phyloP scores from a whole-genome alignment of 495 filamentous ascomycete genomes.

The Hypoxylon subgilvum region DNA sequence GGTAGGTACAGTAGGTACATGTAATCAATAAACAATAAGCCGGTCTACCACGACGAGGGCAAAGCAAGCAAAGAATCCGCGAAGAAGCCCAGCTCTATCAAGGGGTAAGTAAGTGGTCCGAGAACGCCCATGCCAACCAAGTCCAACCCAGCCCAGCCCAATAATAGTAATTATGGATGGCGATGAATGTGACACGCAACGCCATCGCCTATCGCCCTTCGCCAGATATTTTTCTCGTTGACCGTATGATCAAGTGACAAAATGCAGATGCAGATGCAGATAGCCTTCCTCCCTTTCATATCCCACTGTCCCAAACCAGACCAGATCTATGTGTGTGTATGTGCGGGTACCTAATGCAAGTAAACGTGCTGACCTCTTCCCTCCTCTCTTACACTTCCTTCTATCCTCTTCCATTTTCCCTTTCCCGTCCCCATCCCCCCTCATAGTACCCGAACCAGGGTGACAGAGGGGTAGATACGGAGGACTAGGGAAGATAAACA shows the following conservation, averaged over 20 bases:
- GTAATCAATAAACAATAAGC: no score
- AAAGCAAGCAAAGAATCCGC: slow-evolving; percentile 8
- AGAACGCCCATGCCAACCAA: slow-evolving; percentile 4
- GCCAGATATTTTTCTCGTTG: not conserved
- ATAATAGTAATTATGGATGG: not conserved
- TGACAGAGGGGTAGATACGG: no score
- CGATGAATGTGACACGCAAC: not conserved
- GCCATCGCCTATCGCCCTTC: slow-evolving; percentile 12
- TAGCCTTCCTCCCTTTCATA: not conserved
- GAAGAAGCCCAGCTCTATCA: slow-evolving; percentile 22
- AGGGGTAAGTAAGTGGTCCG: not conserved
- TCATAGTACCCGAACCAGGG: no score
- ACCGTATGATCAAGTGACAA: slow-evolving; percentile 3
- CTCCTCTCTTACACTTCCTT: no score
- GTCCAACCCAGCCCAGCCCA: no score
- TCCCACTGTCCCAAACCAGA: not conserved
- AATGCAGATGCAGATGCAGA: no score
- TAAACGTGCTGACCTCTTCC: no score
- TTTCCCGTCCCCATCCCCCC: no score
- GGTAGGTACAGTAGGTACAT: no score
- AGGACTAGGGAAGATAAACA: not conserved
- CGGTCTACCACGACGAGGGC: no score
- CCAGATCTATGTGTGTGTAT: slow-evolving; percentile 1
- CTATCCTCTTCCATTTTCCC: not conserved
- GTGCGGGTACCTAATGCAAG: no score